Evolutionary conservation across 1,139 yeast species (phyloP), one percentile per base, ranked within the genome.

Genomic region (Suzukiozyma palmioleophila): DNA sequence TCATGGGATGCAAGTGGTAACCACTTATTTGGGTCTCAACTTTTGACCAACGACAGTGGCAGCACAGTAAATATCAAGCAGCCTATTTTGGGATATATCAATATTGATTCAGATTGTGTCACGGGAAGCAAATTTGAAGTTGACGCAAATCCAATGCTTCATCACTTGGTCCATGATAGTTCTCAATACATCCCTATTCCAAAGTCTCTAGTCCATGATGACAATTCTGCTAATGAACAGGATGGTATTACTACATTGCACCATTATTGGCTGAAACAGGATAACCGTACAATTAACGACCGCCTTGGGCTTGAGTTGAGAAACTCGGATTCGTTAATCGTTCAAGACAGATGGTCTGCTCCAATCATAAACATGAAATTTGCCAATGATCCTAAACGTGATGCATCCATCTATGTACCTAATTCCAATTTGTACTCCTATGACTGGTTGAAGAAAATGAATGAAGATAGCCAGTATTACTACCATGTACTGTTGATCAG

Each of bases 1-100:
- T 66, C 73, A 1, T 70, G 74, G 71, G 77, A 71, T 48, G 74
- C 69, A 1, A 52, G 67, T 13, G 48, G 57, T 26, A 60, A 59
- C 40, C 71, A 72, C 2, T 50, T 60, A 15, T 40, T 64, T 12
- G 75, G 75, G 0, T 54, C 69, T 0, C 57, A 56, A 37, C 41
- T 48, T 4, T 51, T 49, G 25, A 47, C 58, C 4, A 57, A 60
- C 29, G 65, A 62, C 36, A 38, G 53, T 3, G n/a, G 7, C 9
- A 37, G 37, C 1, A 48, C 53, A 3, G 56, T 60, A 38, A 53
- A 49, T 35, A 32, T 45, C 8, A 62, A 55, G 35, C 46, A 53
- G 22, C 59, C 69, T 9, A 47, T 68, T 2, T 43, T 69, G 14
- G 60, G 66, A 2, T 71, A 66, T 45, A 64, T 71, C 32, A 65